These are phyloP conservation scores for Thelonectria olida DNA, from an alignment of 2,329 filamentous ascomycete genomes.

Conservation along the genomic window DNA sequence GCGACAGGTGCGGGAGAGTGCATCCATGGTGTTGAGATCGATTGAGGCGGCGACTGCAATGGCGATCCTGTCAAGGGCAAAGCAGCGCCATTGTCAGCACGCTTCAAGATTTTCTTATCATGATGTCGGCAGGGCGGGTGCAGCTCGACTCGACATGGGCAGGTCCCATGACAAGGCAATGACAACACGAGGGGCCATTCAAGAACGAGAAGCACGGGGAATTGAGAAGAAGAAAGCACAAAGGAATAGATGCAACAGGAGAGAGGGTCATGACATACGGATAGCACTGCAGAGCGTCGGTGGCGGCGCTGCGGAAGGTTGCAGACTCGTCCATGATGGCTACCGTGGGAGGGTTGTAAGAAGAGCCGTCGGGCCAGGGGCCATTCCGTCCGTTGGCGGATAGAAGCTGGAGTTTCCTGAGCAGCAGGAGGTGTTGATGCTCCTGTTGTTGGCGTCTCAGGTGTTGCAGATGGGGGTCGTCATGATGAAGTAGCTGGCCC, in stretches of 20 bases:
- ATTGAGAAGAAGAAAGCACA: constrained; percentile 2
- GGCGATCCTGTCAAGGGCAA: constrained; percentile 70
- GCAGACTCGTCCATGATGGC: constrained; percentile 35
- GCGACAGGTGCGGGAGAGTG: constrained; percentile 83
- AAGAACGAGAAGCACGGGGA: background rate
- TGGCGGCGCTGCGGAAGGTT: constrained; percentile 37
- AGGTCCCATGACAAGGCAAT: constrained; percentile 29
- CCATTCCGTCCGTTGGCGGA: constrained; percentile 39
- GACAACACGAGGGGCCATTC: background rate
- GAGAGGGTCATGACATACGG: constrained; percentile 32
- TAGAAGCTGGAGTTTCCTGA: constrained; percentile 38
- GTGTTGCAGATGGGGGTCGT: constrained; percentile 26
- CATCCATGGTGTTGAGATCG: constrained; percentile 88
- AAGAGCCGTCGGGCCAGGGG: constrained; percentile 39
- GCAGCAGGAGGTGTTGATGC: constrained; percentile 36
- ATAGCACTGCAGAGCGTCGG: constrained; percentile 40
- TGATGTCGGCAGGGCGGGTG: constrained; percentile 7
- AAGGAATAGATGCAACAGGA: background rate
- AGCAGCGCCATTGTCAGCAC: constrained; percentile 17
- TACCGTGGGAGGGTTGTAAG: constrained; percentile 35
- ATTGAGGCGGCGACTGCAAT: constrained; percentile 78
- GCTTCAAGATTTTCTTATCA: constrained; percentile 18
- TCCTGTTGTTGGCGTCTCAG: constrained; percentile 32
- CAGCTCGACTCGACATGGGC: background rate
- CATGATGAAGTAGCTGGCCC: constrained; percentile 35